These are phyloP conservation scores for Sclerotiophoma versabilis DNA, from an alignment of 2,329 filamentous ascomycete species.

Conservation along the genomic window DNA sequence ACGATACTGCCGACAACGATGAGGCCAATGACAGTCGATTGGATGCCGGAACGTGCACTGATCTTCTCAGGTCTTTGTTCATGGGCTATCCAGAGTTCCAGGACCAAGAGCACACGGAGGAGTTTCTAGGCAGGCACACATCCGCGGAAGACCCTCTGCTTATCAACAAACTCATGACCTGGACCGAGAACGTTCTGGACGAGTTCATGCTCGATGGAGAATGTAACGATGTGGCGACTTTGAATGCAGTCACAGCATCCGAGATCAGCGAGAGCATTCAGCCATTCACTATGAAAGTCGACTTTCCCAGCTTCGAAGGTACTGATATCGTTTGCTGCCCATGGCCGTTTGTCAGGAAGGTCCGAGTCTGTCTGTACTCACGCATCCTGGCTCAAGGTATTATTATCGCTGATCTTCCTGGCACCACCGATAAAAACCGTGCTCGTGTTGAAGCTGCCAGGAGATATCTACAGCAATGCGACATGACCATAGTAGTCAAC, in stretches of 20 bases:
- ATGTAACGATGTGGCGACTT: not conserved
- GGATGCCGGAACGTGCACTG: not conserved
- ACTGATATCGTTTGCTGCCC: conserved; percentile 23
- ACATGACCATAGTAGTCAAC: conserved; percentile 29
- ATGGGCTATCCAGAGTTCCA: conserved; percentile 16
- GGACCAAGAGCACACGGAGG: conserved; percentile 10
- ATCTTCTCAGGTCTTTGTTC: conserved; percentile 14
- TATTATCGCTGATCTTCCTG: conserved; percentile 29
- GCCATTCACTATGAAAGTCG: conserved; percentile 19
- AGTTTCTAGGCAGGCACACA: conserved; percentile 4
- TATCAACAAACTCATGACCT: conserved; percentile 16
- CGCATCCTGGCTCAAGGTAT: conserved; percentile 16
- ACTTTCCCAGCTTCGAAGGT: conserved; percentile 15
- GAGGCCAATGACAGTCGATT: not conserved
- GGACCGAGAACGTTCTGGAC: conserved; percentile 16
- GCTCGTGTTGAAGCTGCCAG: conserved; percentile 19
- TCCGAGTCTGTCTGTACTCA: conserved; percentile 19
- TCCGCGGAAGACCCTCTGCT: conserved; percentile 15
- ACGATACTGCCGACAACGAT: not conserved
- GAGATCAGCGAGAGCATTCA: conserved; percentile 20
- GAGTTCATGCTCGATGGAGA: conserved; percentile 8
- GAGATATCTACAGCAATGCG: conserved; percentile 23
- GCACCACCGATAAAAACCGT: conserved; percentile 22
- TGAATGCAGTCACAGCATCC: conserved; percentile 3
- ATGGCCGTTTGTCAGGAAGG: conserved; percentile 32